Evolutionary conservation across 2,329 filamentous ascomycete genomes (phyloP).

Genomic region (Emergomyces orientalis): DNA sequence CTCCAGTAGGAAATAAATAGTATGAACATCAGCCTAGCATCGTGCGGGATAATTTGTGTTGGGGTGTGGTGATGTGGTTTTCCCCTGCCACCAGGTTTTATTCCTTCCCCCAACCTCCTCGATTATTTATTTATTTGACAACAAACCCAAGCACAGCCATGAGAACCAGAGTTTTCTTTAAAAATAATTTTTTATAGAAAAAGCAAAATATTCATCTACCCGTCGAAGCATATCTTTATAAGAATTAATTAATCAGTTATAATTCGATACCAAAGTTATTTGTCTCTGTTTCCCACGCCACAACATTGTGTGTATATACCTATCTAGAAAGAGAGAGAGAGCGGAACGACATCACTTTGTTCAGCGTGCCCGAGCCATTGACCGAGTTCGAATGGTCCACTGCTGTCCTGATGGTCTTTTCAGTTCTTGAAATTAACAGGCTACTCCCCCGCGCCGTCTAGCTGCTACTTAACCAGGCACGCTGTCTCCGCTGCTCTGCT

Average conservation of each 20-base stretch:
- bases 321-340: neutral
- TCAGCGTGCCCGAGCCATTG: neutral
- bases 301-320: neutral
- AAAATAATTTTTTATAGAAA: neutral
- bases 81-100: slow-evolving; percentile 25
- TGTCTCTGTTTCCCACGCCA: neutral
- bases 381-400: neutral
- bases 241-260: neutral
- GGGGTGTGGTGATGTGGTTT: neutral
- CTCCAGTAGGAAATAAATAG: neutral
- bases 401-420: neutral
- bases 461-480: neutral
- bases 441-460: neutral
- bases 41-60: neutral
- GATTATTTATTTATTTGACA: slow-evolving; percentile 8
- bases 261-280: neutral
- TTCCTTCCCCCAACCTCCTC: slow-evolving; percentile 13
- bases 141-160: slow-evolving; percentile 7
- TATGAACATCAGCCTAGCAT: neutral
- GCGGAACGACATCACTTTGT: neutral
- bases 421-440: neutral
- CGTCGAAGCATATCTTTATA: neutral
- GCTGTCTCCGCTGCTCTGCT: neutral
- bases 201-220: neutral
- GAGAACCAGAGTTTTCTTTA: neutral